These are phyloP conservation scores for Cavenderia fasciculata DNA, from an alignment of 78 protist species.

Conservation along the genomic window DNA sequence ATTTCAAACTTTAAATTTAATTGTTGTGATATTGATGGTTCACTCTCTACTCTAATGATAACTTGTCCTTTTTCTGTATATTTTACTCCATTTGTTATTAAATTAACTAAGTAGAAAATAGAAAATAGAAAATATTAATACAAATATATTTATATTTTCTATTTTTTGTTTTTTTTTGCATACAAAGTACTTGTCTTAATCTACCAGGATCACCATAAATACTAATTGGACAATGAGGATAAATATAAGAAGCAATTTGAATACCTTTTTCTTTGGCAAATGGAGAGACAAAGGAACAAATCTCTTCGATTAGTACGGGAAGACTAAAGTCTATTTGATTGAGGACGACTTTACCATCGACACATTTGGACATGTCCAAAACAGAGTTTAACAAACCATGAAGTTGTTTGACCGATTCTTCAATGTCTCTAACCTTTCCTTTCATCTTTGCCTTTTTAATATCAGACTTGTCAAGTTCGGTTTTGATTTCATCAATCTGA, in stretches of 20 bases:
- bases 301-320: constrained; percentile 26
- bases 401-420: constrained; percentile 2
- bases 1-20: constrained; percentile 28
- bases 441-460: constrained; percentile 12
- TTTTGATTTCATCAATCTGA: constrained; percentile 5
- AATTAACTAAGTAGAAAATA: not conserved
- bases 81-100: constrained; percentile 62
- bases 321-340: constrained; percentile 38
- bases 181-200: constrained; percentile 37
- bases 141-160: not conserved
- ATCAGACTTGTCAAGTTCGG: too few species aligned
- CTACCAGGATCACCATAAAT: constrained; percentile 55
- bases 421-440: constrained; percentile 9
- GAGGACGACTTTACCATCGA: constrained; percentile 20
- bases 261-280: constrained; percentile 16
- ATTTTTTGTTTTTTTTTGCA: not conserved
- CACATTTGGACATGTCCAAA: constrained; percentile 19
- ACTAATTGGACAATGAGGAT: constrained; percentile 29
- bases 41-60: constrained; percentile 13
- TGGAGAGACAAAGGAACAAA: constrained; percentile 50
- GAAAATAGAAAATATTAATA: not conserved
- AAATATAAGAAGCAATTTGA: constrained; percentile 39
- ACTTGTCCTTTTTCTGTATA: constrained; percentile 59
- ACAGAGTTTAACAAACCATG: constrained; percentile 1
- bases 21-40: too few species aligned